phyloP scores from a whole-genome alignment of 2,329 filamentous ascomycete species.

The Ophiostoma sp. region DNA sequence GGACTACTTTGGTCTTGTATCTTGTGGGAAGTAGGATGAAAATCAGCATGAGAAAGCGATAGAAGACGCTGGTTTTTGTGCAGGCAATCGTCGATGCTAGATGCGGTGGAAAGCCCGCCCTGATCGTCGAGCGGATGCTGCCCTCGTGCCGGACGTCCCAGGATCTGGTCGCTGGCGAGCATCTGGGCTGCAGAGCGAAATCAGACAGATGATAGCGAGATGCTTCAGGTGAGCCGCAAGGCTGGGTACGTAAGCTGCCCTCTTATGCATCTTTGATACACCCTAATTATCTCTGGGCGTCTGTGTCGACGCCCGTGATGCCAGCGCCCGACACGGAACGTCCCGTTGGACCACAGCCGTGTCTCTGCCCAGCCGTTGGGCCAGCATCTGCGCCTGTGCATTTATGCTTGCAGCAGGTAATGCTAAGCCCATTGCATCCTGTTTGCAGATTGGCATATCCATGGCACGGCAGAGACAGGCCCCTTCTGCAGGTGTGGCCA shows the following conservation, averaged over 20 bases:
- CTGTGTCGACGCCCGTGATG: not conserved
- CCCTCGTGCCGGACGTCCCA: not conserved
- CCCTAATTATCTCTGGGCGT: not conserved
- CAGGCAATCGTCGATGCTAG: not conserved
- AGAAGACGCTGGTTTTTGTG: not conserved
- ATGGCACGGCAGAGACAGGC: no score
- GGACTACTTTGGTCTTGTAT: not conserved
- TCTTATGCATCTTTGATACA: not conserved
- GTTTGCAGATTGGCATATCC: not conserved
- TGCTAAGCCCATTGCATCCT: not conserved
- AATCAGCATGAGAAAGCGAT: not conserved
- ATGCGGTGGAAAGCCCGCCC: not conserved
- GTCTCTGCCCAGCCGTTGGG: no score
- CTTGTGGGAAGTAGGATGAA: not conserved
- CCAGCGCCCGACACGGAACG: not conserved
- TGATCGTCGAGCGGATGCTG: conserved; percentile 3
- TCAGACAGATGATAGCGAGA: no score
- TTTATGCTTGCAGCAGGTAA: no score
- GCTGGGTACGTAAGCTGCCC: no score
- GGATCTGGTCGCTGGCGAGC: not conserved
- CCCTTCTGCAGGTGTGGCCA: not conserved
- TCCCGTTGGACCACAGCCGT: not conserved
- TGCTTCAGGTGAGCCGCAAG: no score
- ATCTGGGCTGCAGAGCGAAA: no score
- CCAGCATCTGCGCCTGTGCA: no score